A percentile compares a stretch with the other conserved stretches of the same genome.
Evolutionary conservation across 1,284 basidiomycete genomes (phyloP).

Genomic region (Irpex rosettiformis): DNA sequence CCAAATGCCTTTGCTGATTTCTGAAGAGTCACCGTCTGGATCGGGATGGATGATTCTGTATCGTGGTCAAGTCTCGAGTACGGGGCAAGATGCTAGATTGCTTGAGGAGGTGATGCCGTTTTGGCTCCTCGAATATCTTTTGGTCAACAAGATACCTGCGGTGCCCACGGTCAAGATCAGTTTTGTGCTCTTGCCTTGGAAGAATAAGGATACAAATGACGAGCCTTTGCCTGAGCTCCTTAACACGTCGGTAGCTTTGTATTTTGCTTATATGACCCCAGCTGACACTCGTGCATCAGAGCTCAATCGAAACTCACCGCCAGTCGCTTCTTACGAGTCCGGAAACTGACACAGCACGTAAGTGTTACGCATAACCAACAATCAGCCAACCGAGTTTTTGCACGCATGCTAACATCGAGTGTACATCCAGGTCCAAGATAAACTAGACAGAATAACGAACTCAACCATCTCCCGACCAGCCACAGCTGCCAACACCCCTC

Average conservation of each 20-base stretch:
- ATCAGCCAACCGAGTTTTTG: too few species aligned
- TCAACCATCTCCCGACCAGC: slow-evolving; percentile 22
- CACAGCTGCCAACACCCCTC: slow-evolving; percentile 35
- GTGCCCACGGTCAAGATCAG: slow-evolving; percentile 69
- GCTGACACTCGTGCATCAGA: slow-evolving; percentile 28
- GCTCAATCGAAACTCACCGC: slow-evolving; percentile 87
- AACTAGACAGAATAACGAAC: slow-evolving; percentile 59
- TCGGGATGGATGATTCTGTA: slow-evolving; percentile 82
- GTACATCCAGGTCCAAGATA: slow-evolving; percentile 71
- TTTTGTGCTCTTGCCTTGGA: slow-evolving; percentile 84
- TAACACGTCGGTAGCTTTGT: slow-evolving; percentile 54
- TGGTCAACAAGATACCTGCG: slow-evolving; percentile 60
- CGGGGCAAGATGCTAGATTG: slow-evolving; percentile 57
- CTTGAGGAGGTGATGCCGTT: slow-evolving; percentile 81
- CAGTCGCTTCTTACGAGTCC: slow-evolving; percentile 78
- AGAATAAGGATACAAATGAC: slow-evolving; percentile 46
- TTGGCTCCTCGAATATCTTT: slow-evolving; percentile 88
- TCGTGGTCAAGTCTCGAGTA: slow-evolving; percentile 65
- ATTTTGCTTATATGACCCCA: slow-evolving; percentile 5
- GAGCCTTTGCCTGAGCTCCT: slow-evolving; percentile 72
- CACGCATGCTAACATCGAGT: too few species aligned
- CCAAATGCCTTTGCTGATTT: slow-evolving; percentile 73
- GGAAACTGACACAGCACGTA: slow-evolving; percentile 84
- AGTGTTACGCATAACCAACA: slow-evolving; percentile 25
- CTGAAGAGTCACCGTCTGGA: slow-evolving; percentile 64